Percentiles rank a stretch among this genome's conserved stretches.
Conservation (phyloP, 148 eudicot species). For the Arbutus unedo region DNA sequence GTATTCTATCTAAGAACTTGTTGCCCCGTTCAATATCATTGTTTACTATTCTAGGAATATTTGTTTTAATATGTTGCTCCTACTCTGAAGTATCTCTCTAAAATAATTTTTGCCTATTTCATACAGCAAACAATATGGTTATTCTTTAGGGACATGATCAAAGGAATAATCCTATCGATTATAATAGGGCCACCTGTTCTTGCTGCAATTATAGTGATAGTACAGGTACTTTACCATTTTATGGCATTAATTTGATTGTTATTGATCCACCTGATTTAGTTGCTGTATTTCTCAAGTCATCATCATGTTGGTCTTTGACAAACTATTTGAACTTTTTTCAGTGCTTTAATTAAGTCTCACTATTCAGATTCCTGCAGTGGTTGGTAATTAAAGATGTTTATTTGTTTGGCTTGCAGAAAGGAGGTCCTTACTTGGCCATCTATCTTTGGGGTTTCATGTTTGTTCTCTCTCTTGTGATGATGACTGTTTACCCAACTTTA, state of each 20-base stretch:
- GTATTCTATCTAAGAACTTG: not conserved
- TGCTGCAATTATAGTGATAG: slow-evolving; percentile 86
- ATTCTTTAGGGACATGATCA: slow-evolving; percentile 85
- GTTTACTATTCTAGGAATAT: not conserved
- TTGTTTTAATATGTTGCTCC: not conserved
- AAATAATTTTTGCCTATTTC: slow-evolving; percentile 11
- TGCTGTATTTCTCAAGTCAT: not conserved
- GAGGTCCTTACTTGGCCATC: slow-evolving; percentile 97
- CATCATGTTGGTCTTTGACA: not conserved
- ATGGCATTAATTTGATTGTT: not conserved
- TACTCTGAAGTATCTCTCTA: not conserved
- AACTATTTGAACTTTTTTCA: not conserved
- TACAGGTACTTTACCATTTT: slow-evolving; percentile 56
- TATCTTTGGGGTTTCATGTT: slow-evolving; percentile 99
- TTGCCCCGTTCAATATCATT: not conserved
- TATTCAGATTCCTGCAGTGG: not conserved
- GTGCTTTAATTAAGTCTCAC: not conserved
- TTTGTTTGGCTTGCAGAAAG: slow-evolving; percentile 67
- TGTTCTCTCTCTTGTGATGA: slow-evolving; percentile 83
- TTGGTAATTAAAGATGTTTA: not conserved
- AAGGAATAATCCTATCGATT: slow-evolving; percentile 63
- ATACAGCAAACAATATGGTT: slow-evolving; percentile 93
- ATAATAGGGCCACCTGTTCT: slow-evolving; percentile 95
- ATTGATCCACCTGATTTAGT: not conserved
- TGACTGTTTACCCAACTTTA: slow-evolving; percentile 84